Percentiles rank a stretch among this genome's conserved stretches.
Evolutionary conservation across 1,284 basidiomycete species (phyloP).

Genomic region (Sporisorium iseilematis-ciliati): DNA sequence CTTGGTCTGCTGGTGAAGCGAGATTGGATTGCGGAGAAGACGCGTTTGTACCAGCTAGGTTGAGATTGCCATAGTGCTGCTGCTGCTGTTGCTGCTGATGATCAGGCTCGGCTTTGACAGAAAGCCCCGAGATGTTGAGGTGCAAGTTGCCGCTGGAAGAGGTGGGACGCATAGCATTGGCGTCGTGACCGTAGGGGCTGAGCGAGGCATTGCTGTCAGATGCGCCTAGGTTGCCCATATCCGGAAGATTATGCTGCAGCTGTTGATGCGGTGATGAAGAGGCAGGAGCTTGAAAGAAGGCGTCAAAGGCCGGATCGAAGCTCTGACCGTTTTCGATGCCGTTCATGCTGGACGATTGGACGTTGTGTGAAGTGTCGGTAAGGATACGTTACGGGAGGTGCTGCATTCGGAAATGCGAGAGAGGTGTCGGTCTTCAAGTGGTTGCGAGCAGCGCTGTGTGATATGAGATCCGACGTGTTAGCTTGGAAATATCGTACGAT

Average conservation of each 20-base stretch:
- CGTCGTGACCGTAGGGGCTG: constrained; percentile 17
- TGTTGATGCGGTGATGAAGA: constrained; percentile 30
- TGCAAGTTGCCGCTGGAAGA: constrained; percentile 44
- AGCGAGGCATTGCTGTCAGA: constrained; percentile 26
- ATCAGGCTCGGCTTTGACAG: constrained; percentile 33
- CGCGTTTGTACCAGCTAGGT: constrained; percentile 13
- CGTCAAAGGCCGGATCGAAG: constrained; percentile 47
- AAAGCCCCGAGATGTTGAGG: constrained; percentile 52
- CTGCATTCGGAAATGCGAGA: constrained; percentile 3
- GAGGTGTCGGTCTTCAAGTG: background rate
- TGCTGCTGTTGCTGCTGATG: constrained; percentile 20
- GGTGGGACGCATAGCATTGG: constrained; percentile 21
- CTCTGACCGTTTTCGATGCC: constrained; percentile 47
- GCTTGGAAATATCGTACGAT: background rate
- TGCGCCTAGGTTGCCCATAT: constrained; percentile 11
- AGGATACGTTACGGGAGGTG: background rate
- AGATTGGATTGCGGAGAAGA: constrained; percentile 33
- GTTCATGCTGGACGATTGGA: constrained; percentile 33
- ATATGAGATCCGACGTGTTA: too few relatives aligned
- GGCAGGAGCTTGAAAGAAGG: constrained; percentile 43
- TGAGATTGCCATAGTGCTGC: constrained; percentile 20
- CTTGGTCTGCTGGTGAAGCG: constrained; percentile 36
- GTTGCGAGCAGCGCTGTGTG: background rate
- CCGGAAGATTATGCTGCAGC: constrained; percentile 10
- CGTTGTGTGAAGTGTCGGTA: too few relatives aligned